Percentiles rank a stretch among this genome's conserved stretches.
phyloP scores from a whole-genome alignment of 106 monocot species.

The Hemerocallis citrina region DNA sequence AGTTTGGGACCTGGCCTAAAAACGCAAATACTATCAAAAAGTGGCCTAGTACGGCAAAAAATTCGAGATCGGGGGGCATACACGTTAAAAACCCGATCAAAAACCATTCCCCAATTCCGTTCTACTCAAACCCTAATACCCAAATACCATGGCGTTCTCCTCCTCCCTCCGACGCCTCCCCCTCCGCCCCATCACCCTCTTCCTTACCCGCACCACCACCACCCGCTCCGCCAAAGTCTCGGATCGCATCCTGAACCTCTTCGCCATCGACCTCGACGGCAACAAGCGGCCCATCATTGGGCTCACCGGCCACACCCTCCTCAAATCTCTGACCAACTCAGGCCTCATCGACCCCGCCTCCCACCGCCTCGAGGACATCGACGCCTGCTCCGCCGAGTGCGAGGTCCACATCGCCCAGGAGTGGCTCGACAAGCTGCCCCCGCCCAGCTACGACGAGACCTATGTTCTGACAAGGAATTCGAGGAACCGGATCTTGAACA shows the following conservation, averaged over 20 bases:
- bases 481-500: conserved; percentile 65
- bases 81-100: too few species aligned
- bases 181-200: too few species aligned
- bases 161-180: too few species aligned
- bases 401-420: conserved; percentile 92
- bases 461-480: conserved; percentile 71
- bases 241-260: conserved; percentile 82
- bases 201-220: not conserved
- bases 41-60: too few species aligned
- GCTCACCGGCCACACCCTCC: conserved; percentile 74
- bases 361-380: conserved; percentile 91
- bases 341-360: conserved; percentile 84
- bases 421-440: conserved; percentile 77
- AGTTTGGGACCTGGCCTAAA: too few species aligned
- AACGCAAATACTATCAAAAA: too few species aligned
- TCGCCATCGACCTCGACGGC: conserved; percentile 74
- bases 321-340: conserved; percentile 54
- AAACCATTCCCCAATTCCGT: too few species aligned
- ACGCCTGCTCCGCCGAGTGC: conserved; percentile 90
- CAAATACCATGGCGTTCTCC: too few species aligned
- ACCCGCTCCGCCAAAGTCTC: conserved; percentile 60
- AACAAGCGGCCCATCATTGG: conserved; percentile 60
- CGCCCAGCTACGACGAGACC: conserved; percentile 68
- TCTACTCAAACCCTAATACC: too few species aligned
- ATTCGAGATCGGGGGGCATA: too few species aligned